phyloP scores from a whole-genome alignment of 176 grass and related monocot species.

The Saccharum officinarum region DNA sequence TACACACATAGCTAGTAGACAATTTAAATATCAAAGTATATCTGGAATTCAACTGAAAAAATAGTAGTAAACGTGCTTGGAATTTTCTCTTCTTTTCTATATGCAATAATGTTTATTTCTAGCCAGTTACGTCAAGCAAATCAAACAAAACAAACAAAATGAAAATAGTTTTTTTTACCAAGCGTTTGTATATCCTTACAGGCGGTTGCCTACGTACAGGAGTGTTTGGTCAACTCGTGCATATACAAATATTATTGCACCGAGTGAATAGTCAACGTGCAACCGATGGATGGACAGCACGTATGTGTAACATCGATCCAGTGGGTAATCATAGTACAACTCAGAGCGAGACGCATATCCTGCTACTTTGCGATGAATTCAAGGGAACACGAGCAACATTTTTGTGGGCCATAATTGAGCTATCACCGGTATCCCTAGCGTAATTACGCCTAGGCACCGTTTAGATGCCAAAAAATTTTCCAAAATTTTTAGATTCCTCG shows the following conservation, averaged over 20 bases:
- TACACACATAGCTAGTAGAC: too few species aligned
- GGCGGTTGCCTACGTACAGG: not conserved
- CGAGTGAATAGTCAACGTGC: not conserved
- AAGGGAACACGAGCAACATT: not conserved
- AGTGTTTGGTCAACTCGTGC: not conserved
- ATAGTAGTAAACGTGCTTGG: too few species aligned
- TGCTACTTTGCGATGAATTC: not conserved
- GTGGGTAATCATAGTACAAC: slow-evolving; percentile 16
- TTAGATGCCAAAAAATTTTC: too few species aligned
- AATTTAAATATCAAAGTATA: too few species aligned
- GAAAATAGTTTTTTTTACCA: not conserved
- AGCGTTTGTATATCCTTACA: not conserved
- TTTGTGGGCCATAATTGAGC: slow-evolving; percentile 8
- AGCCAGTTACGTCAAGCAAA: too few species aligned
- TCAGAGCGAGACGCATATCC: not conserved
- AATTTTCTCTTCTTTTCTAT: too few species aligned
- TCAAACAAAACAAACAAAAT: too few species aligned
- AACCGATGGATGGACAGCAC: slow-evolving; percentile 32
- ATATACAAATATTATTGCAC: slow-evolving; percentile 14
- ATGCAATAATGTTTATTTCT: too few species aligned
- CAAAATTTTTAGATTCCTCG: too few species aligned
- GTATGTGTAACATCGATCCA: slow-evolving; percentile 23
- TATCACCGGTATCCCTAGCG: not conserved
- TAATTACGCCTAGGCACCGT: too few species aligned
- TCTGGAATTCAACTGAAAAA: too few species aligned